Evolutionary conservation across 805 yeast species (phyloP), one percentile per base, ranked within the genome.

Genomic region (Cyberlindnera xylosilytica): DNA sequence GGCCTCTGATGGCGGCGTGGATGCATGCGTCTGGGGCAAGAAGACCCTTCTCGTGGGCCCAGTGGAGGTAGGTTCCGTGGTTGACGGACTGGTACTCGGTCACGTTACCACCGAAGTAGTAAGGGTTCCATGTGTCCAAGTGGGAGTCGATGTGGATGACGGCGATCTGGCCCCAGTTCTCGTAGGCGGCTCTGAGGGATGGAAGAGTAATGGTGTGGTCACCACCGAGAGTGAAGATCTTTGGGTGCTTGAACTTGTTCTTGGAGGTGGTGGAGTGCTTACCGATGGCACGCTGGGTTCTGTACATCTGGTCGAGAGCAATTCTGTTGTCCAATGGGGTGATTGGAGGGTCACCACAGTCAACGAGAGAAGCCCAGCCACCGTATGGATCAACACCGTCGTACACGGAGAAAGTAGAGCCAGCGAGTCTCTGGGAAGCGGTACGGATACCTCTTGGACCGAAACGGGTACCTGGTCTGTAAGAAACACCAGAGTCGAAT

Each of bases 21-120:
- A 72, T 72, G 50, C 77, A 74, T 29, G 69, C 65, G n/a, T 66
- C 64, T 13, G 67, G 63, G 3, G 70, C 60, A 32, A 81, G 63
- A 50, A 76, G 77, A 1, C 87, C 87, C 36, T 77, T 71, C 58
- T 82, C 87, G 35, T 76, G 76, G 1, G 88, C 88, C 61, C 78
- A 81, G 57, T 81, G 87, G 34, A 82, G 63, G 48, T 80, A 81
- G 0, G 88, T 81, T 5, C 87, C 88, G 57, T 82, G 87, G 53
- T 81, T 82, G 43, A 78, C 58, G 20, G 69, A 63, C 64, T 79
- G 76, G 54, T 82, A 81, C 49, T 74, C 68, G 11, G 81, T 65
- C 19, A 80, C 60, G 6, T 78, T 82, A 4, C 87, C 87, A 10
- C 87, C 87, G 27, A 80, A 64, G 16, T 70, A 73, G 39, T 66